Evolutionary conservation across 495 filamentous ascomycete species (phyloP), one percentile per base, ranked within the genome.

Genomic region (Gamarada debralockiae): DNA sequence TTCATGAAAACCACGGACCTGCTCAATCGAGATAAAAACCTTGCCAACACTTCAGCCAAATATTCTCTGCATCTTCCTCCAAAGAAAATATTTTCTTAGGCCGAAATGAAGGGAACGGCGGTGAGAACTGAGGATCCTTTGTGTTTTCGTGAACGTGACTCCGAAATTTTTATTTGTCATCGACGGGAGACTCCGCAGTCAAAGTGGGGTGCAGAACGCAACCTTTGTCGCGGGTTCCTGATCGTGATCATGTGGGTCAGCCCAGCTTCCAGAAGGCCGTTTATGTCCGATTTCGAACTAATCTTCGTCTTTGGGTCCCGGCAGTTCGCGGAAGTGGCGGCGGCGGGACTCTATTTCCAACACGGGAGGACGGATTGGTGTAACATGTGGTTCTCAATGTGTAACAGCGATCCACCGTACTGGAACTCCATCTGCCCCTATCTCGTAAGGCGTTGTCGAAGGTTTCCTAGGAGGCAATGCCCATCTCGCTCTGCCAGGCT

Each of bases 391-490:
- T 39, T 39, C 6, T 55, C 34, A 55, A 47, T 52, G 24, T 18
- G 58, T 49, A 25, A 56, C 12, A n/a, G 60, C 27, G 33, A 75
- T 65, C 78, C 78, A 81, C 39, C 78, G 63, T 5, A 69, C 67
- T 29, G 78, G 78, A 42, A 80, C 75, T 6, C 78, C 77, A 39
- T 75, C 71, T 13, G 65, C 53, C 18, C 74, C 69, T 54, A 81
- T 72, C 51, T 70, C 71, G 57, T 81, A 81, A 14, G 72, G 72
- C 53, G 67, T 74, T 24, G 73, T 67, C 55, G 69, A 70, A 15
- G 71, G 63, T 65, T 87, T 87, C 61, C 93, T 78, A 18, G 93
- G 90, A 33, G 92, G 92, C n/a, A 98, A 71, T 68, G 88, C 89
- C 67, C 93, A 82, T 53, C 82, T 82, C 34, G 93, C 93, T 45